Conservation (phyloP, 371 early-diverging fungal genomes). For the Actinomortierella ambigua region DNA sequence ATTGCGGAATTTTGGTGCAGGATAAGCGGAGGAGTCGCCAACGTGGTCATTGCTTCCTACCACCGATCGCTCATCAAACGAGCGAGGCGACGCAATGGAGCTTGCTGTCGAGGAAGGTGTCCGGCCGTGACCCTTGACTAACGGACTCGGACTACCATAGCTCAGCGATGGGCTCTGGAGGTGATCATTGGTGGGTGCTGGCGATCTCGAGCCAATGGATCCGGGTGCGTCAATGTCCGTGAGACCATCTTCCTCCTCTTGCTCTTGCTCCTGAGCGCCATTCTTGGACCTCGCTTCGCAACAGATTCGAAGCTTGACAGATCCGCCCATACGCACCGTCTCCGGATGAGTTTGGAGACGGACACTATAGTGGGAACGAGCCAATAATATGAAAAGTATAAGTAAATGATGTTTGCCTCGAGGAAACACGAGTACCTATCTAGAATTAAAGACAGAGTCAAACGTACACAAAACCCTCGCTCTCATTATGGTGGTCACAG, state of each 20-base stretch:
- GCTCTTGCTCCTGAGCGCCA: slow-evolving; percentile 27
- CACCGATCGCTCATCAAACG: slow-evolving; percentile 33
- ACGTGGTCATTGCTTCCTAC: not conserved
- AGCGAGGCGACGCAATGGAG: slow-evolving; percentile 35
- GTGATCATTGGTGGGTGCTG: slow-evolving; percentile 17
- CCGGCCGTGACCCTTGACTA: slow-evolving; percentile 15
- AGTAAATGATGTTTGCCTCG: too few species aligned
- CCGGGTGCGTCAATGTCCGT: slow-evolving; percentile 46
- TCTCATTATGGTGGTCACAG: slow-evolving; percentile 44
- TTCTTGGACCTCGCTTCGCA: slow-evolving; percentile 43
- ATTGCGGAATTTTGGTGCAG: slow-evolving; percentile 29
- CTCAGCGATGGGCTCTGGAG: slow-evolving; percentile 42
- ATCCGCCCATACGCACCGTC: slow-evolving; percentile 34
- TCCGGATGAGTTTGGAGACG: slow-evolving; percentile 31
- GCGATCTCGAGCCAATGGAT: slow-evolving; percentile 39
- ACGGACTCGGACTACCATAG: slow-evolving; percentile 31
- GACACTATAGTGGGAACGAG: not conserved
- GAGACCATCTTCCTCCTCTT: slow-evolving; percentile 42
- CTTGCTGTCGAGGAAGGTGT: slow-evolving; percentile 29
- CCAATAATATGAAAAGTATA: too few species aligned
- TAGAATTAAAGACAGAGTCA: too few species aligned
- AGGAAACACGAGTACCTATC: too few species aligned
- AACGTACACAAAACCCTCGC: slow-evolving; percentile 30
- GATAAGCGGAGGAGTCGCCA: not conserved
- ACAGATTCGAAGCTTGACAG: slow-evolving; percentile 42